A percentile compares a stretch with the other conserved stretches of the same genome.
Conservation (phyloP, 768 basidiomycete species). For the Phaeolepiota aurea region DNA sequence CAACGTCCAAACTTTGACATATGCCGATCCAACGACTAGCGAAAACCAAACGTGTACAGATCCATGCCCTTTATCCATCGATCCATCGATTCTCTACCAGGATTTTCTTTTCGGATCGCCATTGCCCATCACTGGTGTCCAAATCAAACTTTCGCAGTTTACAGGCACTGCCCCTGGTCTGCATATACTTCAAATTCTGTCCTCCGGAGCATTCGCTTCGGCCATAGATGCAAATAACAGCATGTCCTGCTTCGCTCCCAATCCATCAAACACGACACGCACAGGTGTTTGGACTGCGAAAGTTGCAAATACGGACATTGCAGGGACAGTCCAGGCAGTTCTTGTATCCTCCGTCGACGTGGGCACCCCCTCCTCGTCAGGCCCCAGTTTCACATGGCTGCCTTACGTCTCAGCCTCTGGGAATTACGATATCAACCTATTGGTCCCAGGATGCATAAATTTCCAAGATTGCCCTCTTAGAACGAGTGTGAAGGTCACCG, state of each 20-base stretch:
- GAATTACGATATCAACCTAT: conserved; percentile 74
- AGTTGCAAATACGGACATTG: conserved; percentile 59
- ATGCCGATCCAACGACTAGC: conserved; percentile 67
- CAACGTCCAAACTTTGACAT: conserved; percentile 65
- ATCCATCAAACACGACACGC: conserved; percentile 55
- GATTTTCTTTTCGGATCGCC: conserved; percentile 78
- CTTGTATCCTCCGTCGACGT: conserved; percentile 61
- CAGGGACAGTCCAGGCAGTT: conserved; percentile 74
- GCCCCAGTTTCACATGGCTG: conserved; percentile 83
- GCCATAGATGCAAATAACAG: conserved; percentile 52
- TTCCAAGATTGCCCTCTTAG: conserved; percentile 75
- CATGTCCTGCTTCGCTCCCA: conserved; percentile 71
- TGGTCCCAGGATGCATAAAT: conserved; percentile 79
- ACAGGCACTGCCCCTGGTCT: conserved; percentile 72
- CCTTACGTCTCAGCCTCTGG: conserved; percentile 91
- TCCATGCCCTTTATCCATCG: conserved; percentile 72
- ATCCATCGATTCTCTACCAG: conserved; percentile 76
- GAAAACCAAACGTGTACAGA: conserved; percentile 71
- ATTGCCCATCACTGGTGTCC: conserved; percentile 77
- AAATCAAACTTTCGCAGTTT: conserved; percentile 74
- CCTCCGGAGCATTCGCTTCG: conserved; percentile 86
- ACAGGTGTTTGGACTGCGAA: conserved; percentile 67
- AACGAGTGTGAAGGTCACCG: conserved; percentile 75
- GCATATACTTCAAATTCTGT: conserved; percentile 87
- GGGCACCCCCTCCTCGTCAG: conserved; percentile 47